A percentile compares a stretch with the other conserved stretches of the same genome.
Conservation (phyloP, 2,329 filamentous ascomycete species). For the Botryotinia globosa region DNA sequence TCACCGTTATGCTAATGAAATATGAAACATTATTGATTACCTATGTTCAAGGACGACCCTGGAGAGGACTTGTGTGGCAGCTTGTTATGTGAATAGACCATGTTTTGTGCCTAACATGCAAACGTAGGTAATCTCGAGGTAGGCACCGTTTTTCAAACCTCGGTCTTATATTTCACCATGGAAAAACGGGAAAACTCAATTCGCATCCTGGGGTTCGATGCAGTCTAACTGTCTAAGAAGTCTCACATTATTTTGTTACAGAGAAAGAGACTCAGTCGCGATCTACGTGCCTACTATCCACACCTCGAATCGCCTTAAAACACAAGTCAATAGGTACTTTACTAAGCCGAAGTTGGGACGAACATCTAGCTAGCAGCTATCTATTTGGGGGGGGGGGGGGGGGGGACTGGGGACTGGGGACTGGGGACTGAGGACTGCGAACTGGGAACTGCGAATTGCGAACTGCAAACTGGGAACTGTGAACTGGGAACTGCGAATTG, state of each 20-base stretch:
- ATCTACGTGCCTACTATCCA: conserved; percentile 1
- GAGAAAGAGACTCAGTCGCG: conserved; percentile 3
- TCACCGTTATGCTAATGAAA: conserved; percentile 4
- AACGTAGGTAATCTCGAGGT: background rate
- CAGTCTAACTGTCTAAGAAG: background rate
- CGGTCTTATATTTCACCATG: conserved; percentile 2
- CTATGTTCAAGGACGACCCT: conserved; percentile 4
- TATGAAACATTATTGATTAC: too few relatives aligned
- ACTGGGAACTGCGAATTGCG: background rate
- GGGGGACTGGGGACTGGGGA: background rate
- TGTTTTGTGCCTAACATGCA: background rate
- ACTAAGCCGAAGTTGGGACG: background rate
- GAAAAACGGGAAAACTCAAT: background rate
- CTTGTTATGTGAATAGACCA: background rate
- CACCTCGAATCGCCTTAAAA: background rate
- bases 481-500: background rate
- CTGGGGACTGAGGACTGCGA: background rate
- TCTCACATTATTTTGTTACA: conserved; percentile 4
- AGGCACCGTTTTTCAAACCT: background rate
- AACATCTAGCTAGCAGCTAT: background rate
- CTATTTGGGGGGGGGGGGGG: background rate
- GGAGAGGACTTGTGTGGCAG: background rate
- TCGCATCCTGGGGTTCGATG: background rate
- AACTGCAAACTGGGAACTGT: too few relatives aligned
- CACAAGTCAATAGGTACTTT: background rate